A percentile compares a stretch with the other conserved stretches of the same genome.
phyloP scores from a whole-genome alignment of 2,329 filamentous ascomycete species.

The Cadophora sp. region DNA sequence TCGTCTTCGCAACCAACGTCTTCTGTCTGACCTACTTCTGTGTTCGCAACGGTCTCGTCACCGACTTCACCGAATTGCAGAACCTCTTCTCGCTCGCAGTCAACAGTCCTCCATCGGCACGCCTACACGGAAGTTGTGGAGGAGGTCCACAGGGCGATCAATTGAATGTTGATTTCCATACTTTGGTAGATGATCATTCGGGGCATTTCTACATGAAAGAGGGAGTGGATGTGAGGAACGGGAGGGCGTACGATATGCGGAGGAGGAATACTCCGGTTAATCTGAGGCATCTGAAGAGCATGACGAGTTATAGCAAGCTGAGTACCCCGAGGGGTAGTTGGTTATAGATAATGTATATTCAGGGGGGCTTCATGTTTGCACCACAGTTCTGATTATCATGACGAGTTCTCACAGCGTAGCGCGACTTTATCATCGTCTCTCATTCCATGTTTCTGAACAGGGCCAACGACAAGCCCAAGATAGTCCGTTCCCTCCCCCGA shows the following conservation, averaged over 20 bases:
- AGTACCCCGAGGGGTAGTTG: conserved; percentile 34
- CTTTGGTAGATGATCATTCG: conserved; percentile 52
- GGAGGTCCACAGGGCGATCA: conserved; percentile 52
- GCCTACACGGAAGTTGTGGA: conserved; percentile 62
- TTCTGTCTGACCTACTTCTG: conserved; percentile 68
- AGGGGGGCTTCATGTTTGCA: background rate
- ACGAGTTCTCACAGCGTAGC: no score
- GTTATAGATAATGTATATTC: conserved; percentile 21
- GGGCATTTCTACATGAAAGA: conserved; percentile 61
- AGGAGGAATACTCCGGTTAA: conserved; percentile 16
- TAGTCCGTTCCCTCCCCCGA: no score
- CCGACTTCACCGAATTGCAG: conserved; percentile 79
- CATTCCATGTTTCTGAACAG: background rate
- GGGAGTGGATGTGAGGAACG: conserved; percentile 38
- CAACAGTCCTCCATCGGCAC: conserved; percentile 62
- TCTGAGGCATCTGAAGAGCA: conserved; percentile 20
- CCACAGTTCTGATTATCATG: no score
- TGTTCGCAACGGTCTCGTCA: conserved; percentile 65
- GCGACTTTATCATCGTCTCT: background rate
- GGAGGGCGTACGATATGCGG: conserved; percentile 26
- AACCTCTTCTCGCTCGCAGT: conserved; percentile 77
- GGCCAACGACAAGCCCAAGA: no score
- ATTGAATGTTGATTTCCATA: conserved; percentile 49
- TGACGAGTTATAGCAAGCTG: conserved; percentile 35
- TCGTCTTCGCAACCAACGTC: conserved; percentile 72